A percentile compares a stretch with the other conserved stretches of the same genome.
These are phyloP conservation scores for Aegilops longissima DNA, from an alignment of 176 grass and related monocot genomes.

Conservation along the genomic window DNA sequence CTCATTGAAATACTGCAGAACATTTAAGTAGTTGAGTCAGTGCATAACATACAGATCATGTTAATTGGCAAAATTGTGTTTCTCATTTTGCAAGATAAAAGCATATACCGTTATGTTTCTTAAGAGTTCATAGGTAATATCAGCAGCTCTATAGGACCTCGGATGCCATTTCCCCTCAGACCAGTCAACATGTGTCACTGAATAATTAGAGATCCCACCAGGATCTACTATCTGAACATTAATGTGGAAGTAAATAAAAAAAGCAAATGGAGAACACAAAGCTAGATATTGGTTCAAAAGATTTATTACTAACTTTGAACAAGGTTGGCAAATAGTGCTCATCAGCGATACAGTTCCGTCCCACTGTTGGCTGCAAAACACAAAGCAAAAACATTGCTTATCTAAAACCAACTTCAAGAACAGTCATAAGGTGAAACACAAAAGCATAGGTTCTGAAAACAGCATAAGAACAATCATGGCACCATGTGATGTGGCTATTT, in stretches of 20 bases:
- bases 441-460: constrained; percentile 5
- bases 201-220: constrained; percentile 93
- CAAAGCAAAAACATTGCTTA: constrained; percentile 25
- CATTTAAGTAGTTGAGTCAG: constrained; percentile 22
- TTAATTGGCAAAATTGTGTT: neutral
- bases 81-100: constrained; percentile 19
- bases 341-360: constrained; percentile 97
- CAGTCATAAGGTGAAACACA: neutral
- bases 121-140: constrained; percentile 74
- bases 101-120: constrained; percentile 90
- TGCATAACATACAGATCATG: constrained; percentile 12
- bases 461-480: neutral
- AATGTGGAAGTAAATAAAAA: constrained; percentile 23
- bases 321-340: constrained; percentile 98
- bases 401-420: constrained; percentile 10
- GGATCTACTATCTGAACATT: constrained; percentile 85
- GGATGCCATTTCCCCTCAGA: constrained; percentile 99
- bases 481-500: constrained; percentile 17
- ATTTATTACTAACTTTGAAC: constrained; percentile 72
- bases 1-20: constrained; percentile 71
- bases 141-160: constrained; percentile 80
- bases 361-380: constrained; percentile 84
- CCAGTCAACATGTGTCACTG: constrained; percentile 97
- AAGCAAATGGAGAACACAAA: neutral
- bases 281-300: constrained; percentile 26